phyloP scores from a whole-genome alignment of 2,329 filamentous ascomycete genomes.

The Helotiales sp. region DNA sequence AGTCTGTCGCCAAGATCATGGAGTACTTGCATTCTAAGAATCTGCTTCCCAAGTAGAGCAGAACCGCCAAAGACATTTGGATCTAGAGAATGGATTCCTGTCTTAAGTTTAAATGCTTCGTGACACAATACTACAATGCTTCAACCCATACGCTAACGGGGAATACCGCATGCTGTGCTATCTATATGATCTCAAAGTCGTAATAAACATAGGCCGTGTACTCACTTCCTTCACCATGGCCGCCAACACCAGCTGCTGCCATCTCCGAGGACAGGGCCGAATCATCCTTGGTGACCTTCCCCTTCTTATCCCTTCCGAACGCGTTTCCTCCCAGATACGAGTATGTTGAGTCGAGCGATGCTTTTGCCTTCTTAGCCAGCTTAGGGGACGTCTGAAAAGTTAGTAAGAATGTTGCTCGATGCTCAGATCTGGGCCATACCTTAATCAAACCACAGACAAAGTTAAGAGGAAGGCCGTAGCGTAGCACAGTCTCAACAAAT shows the following conservation, averaged over 20 bases:
- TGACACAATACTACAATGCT: slow-evolving; percentile 27
- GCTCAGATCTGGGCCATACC: slow-evolving; percentile 52
- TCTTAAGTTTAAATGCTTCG: slow-evolving; percentile 6
- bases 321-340: slow-evolving; percentile 94
- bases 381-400: slow-evolving; percentile 74
- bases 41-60: slow-evolving; percentile 42
- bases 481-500: slow-evolving; percentile 96
- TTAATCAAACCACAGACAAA: slow-evolving; percentile 84
- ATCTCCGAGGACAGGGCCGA: slow-evolving; percentile 77
- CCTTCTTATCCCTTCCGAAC: slow-evolving; percentile 90
- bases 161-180: slow-evolving; percentile 10
- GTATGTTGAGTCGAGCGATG: slow-evolving; percentile 79
- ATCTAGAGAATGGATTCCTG: not conserved
- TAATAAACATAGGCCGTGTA: slow-evolving; percentile 98
- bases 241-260: slow-evolving; percentile 68
- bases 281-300: slow-evolving; percentile 88
- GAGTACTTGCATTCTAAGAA: slow-evolving; percentile 74
- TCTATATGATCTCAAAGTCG: slow-evolving; percentile 73
- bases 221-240: slow-evolving; percentile 69
- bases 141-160: slow-evolving; percentile 23
- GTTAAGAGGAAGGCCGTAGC: slow-evolving; percentile 88
- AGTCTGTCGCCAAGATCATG: slow-evolving; percentile 83
- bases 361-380: slow-evolving; percentile 73
- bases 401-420: not conserved
- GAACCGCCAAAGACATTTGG: slow-evolving; percentile 12